Evolutionary conservation across 192 early-diverging fungal species (phyloP).

Genomic region (Podila minutissima): DNA sequence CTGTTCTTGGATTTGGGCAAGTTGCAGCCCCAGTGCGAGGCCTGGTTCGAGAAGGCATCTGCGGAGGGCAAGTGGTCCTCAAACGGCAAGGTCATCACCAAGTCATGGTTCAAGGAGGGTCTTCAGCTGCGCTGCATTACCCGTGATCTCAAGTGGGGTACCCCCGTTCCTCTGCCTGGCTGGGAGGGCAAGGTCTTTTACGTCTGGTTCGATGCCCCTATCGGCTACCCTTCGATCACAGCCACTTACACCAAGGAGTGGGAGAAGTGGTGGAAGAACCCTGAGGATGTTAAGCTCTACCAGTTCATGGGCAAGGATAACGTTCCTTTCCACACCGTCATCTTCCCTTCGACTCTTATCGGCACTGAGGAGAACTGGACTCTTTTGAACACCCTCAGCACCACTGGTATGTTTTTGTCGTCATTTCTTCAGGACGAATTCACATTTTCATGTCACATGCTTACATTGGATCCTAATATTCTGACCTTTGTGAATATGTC

Average conservation of each 20-base stretch:
- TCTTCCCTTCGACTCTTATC: conserved; percentile 92
- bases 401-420: conserved; percentile 72
- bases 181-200: conserved; percentile 97
- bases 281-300: conserved; percentile 92
- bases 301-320: conserved; percentile 99
- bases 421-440: background rate
- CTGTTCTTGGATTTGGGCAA: conserved; percentile 89
- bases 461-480: background rate
- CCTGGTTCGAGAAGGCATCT: conserved; percentile 76
- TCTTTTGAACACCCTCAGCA: conserved; percentile 88
- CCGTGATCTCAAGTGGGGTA: conserved; percentile 99
- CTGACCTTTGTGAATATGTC: background rate
- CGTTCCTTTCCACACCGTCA: conserved; percentile 98
- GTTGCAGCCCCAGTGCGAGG: conserved; percentile 79
- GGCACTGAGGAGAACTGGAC: conserved; percentile 94
- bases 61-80: conserved; percentile 85
- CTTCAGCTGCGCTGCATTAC: conserved; percentile 95
- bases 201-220: conserved; percentile 99
- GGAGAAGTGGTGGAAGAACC: conserved; percentile 99
- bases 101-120: conserved; percentile 94
- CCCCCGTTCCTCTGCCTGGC: conserved; percentile 86
- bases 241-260: conserved; percentile 94
- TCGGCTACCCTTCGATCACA: conserved; percentile 98
- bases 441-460: conserved; percentile 7
- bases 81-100: conserved; percentile 90